Base-by-base conservation (phyloP, 441 rosid species). In the Euphorbia celastroides region DNA sequence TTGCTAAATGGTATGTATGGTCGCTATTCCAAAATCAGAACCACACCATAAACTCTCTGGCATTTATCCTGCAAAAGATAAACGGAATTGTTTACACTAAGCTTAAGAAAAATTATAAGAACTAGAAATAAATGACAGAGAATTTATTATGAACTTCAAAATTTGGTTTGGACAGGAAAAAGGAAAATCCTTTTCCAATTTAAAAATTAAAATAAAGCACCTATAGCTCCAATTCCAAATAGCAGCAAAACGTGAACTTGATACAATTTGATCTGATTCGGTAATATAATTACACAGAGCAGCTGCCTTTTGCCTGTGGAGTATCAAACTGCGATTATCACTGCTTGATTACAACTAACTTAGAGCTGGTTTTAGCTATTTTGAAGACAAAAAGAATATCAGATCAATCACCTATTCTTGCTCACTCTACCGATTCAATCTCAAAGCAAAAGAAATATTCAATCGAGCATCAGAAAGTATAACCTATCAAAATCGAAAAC, bases 61-160 rank as follows among this genome's bases (percentile, higher is more conserved):
- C 34, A 51, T 57, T 65, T 57, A 54, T 41, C 66, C 75, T 69
- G 72, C 22, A 36, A 67, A 55, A 62, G 55, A 28, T 32, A 56
- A 64, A 54, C 22, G 28, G 7, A 34, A 60, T 60, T 46, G 16
- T 5, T 13, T 59, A 2, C 17, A 10, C 14, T 50, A 60, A 20
- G 1, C 48, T 44, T 23, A 34, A 7, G 16, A 25, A 44, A n/a
- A 28, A 7, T 23, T 5, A 11, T 22, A 34, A 9, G 38, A 34
- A 34, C 5, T 34, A 34, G 38, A 34, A 34, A 34, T 34, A 34
- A 9, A 3, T 3, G 38, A 34, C 38, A 34, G 38, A 34, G n/a
- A 34, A 3, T 34, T 9, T 4, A 4, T 34, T 9, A 64, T 50
- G 68, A 51, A 6, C 38, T 22, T 41, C 23, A 20, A 50, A 52